Evolutionary conservation across 768 basidiomycete species (phyloP), one percentile per base, ranked within the genome.

Genomic region (Cystobasidium ongulense): DNA sequence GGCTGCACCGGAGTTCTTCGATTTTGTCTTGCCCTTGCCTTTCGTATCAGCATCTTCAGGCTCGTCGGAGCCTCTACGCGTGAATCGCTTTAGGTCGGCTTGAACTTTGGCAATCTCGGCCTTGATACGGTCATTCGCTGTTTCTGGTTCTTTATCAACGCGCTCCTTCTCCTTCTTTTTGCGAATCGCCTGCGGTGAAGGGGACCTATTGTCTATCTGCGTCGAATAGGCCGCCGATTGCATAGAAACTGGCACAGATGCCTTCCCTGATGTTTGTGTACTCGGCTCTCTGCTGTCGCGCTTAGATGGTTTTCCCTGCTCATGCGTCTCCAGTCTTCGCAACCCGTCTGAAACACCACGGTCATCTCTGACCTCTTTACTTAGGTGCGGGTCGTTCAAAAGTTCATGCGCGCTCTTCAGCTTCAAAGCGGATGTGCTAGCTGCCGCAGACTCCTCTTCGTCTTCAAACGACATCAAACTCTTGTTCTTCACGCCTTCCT

Each of bases 401-500:
- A 67, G 73, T 41, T 79, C 78, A 75, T 79, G 78, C 15, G 77
- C 74, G 3, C 75, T 76, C 54, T 76, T 76, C 64, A 79, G 67
- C 73, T 79, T 78, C 39, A 72, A 61, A 0, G 27, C 46, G 25
- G 74, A 64, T 1, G 74, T 66, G 1, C 71, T 29, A 1, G 80
- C 81, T 0, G 84, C 78, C 54, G 87, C 88, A 27, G 85, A 88
- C 36, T 78, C 83, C 31, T 86, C 88, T 38, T 78, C 83, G 3
- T 82, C 87, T n/a, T 87, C 91, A 80, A 99, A 99, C 63, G 92
- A 95, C 68, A 98, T 81, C 11, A 99, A 82, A 71, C 89, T 90
- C 11, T 90, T 89, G 78, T 99, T 92, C 94, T 96, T 98, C 78
- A 93, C 97, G 0, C 90, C 91, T 29, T 89, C 88, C 76, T 87